phyloP scores from a whole-genome alignment of 192 early-diverging fungal species.

The Spizellomyces punctatus region DNA sequence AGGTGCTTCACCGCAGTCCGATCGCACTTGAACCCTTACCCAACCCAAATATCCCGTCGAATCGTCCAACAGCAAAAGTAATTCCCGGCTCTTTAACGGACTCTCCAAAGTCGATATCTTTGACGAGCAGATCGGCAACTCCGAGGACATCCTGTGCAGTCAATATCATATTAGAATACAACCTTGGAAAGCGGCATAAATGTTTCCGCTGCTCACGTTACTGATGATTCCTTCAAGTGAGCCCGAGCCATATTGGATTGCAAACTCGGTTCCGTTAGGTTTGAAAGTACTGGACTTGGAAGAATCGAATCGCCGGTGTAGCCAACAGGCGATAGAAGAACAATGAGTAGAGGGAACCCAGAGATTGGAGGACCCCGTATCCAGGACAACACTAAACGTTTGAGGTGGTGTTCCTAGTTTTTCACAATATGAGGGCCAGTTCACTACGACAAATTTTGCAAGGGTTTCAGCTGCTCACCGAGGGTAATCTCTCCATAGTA shows the following conservation, averaged over 20 bases:
- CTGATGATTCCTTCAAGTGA: slow-evolving; percentile 94
- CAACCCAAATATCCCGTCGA: slow-evolving; percentile 93
- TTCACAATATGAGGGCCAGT: not conserved
- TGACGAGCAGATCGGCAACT: slow-evolving; percentile 74
- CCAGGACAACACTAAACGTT: slow-evolving; percentile 89
- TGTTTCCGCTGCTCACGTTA: slow-evolving; percentile 45
- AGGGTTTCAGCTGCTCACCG: slow-evolving; percentile 37
- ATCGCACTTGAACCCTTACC: slow-evolving; percentile 32
- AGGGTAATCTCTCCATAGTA: slow-evolving; percentile 91
- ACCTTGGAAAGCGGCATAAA: not conserved
- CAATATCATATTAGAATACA: not conserved
- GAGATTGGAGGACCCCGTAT: slow-evolving; percentile 93
- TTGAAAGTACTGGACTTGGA: slow-evolving; percentile 75
- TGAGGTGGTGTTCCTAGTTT: slow-evolving; percentile 73
- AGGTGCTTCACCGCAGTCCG: not conserved
- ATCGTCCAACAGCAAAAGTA: slow-evolving; percentile 91
- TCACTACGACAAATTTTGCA: no score
- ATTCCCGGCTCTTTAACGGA: slow-evolving; percentile 94
- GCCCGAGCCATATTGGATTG: slow-evolving; percentile 92
- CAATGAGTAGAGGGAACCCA: slow-evolving; percentile 97
- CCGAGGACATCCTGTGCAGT: slow-evolving; percentile 66
- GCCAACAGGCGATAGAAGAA: slow-evolving; percentile 92
- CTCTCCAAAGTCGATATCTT: slow-evolving; percentile 90
- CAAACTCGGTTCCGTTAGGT: slow-evolving; percentile 92
- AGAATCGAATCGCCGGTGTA: slow-evolving; percentile 89